These are phyloP conservation scores for Trichothecium roseum DNA, from an alignment of 2,329 filamentous ascomycete genomes.

Conservation along the genomic window DNA sequence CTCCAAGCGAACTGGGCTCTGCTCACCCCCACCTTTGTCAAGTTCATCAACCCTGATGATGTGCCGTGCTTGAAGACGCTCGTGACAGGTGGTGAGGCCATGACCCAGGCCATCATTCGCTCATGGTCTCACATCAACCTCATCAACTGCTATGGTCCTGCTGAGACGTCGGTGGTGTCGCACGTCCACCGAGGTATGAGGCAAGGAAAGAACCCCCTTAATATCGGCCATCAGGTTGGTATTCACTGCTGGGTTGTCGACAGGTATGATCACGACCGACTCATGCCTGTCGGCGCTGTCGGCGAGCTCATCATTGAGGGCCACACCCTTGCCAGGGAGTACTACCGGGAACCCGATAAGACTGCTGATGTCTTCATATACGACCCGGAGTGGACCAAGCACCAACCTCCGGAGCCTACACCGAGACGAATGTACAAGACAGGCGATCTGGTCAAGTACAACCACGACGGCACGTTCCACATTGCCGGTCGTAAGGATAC, in stretches of 20 bases:
- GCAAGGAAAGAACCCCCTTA: slow-evolving; percentile 9
- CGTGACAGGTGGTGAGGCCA: slow-evolving; percentile 13
- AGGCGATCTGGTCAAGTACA: slow-evolving; percentile 34
- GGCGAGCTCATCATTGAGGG: slow-evolving; percentile 29
- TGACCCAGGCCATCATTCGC: slow-evolving; percentile 10
- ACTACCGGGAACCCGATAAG: slow-evolving; percentile 39
- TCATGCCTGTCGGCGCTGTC: slow-evolving; percentile 17
- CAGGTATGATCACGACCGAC: slow-evolving; percentile 11
- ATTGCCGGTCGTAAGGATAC: slow-evolving; percentile 24
- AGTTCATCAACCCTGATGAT: slow-evolving; percentile 10
- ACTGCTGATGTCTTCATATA: slow-evolving; percentile 39
- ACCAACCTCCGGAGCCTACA: not conserved
- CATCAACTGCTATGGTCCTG: slow-evolving; percentile 12
- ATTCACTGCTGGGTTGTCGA: slow-evolving; percentile 16
- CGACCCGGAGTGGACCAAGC: slow-evolving; percentile 2
- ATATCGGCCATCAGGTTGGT: slow-evolving; percentile 2
- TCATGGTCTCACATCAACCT: slow-evolving; percentile 13
- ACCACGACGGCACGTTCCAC: slow-evolving; percentile 26
- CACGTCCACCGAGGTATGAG: slow-evolving; percentile 8
- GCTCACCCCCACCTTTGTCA: slow-evolving; percentile 9
- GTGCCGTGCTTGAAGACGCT: slow-evolving; percentile 11
- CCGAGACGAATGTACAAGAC: slow-evolving; percentile 27
- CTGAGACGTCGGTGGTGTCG: slow-evolving; percentile 12
- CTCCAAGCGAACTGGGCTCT: slow-evolving; percentile 11
- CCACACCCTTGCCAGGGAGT: slow-evolving; percentile 21